phyloP scores from a whole-genome alignment of 306 rosid genomes.

The Quercus mongolica region DNA sequence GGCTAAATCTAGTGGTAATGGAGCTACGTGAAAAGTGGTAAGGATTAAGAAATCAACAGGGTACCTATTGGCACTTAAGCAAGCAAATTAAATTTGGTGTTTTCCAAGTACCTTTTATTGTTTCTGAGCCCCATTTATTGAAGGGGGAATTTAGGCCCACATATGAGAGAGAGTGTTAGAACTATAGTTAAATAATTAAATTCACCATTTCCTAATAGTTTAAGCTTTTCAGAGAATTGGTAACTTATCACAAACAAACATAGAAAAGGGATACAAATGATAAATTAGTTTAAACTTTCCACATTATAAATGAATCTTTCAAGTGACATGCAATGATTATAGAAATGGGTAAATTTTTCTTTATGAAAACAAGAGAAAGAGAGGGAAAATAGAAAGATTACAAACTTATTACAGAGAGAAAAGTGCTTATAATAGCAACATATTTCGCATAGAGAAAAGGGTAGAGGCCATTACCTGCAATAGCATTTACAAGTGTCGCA shows the following conservation, averaged over 20 bases:
- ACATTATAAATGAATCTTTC: background rate
- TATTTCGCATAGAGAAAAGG: background rate
- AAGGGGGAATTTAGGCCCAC: too few relatives aligned
- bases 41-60: too few relatives aligned
- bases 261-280: background rate
- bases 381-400: background rate
- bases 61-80: too few relatives aligned
- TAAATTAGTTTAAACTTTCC: background rate
- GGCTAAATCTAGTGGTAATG: too few relatives aligned
- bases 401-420: background rate
- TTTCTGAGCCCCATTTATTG: too few relatives aligned
- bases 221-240: too few relatives aligned
- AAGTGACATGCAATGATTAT: background rate
- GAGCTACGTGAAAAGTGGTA: too few relatives aligned
- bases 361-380: background rate
- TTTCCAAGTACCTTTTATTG: too few relatives aligned
- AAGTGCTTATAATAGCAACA: background rate
- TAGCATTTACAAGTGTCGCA: slow-evolving; percentile 35
- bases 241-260: background rate
- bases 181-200: too few relatives aligned
- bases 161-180: too few relatives aligned
- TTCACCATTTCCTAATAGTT: too few relatives aligned
- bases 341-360: background rate
- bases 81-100: too few relatives aligned
- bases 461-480: slow-evolving; percentile 50